Conservation (phyloP, 73 alveolate species). For the Tetrahymena malaccensis region DNA sequence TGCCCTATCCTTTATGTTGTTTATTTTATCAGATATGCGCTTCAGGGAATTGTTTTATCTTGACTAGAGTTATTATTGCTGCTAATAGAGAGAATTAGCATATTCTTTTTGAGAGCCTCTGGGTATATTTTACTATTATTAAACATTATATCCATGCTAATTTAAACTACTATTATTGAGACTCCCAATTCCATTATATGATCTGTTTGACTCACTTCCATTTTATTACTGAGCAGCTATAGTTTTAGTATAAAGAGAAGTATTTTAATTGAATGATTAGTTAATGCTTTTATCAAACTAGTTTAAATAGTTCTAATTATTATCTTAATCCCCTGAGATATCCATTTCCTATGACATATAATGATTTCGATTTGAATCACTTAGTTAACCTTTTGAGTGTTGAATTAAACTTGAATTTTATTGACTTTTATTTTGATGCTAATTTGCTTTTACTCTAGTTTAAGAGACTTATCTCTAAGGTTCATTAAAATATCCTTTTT, state of each 20-base stretch:
- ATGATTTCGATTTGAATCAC: background rate
- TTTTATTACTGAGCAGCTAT: background rate
- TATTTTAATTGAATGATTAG: background rate
- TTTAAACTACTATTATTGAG: background rate
- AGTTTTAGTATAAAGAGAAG: background rate
- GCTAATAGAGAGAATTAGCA: background rate
- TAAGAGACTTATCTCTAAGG: background rate
- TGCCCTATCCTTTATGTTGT: background rate
- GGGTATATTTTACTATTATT: background rate
- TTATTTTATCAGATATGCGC: background rate
- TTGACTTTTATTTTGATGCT: background rate
- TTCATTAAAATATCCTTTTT: background rate
- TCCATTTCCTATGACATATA: background rate
- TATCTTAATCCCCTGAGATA: background rate
- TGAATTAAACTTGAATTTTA: background rate
- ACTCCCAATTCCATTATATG: background rate
- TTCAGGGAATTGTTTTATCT: background rate
- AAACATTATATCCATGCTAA: background rate
- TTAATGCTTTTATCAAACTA: background rate
- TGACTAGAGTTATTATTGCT: background rate
- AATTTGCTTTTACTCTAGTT: background rate
- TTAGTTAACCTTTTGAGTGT: background rate
- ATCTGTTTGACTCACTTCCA: background rate
- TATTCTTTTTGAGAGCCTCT: background rate
- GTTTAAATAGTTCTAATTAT: background rate